Evolutionary conservation across 2,329 filamentous ascomycete genomes (phyloP), one percentile per base, ranked within the genome.

Genomic region (Epichloe scottii): DNA sequence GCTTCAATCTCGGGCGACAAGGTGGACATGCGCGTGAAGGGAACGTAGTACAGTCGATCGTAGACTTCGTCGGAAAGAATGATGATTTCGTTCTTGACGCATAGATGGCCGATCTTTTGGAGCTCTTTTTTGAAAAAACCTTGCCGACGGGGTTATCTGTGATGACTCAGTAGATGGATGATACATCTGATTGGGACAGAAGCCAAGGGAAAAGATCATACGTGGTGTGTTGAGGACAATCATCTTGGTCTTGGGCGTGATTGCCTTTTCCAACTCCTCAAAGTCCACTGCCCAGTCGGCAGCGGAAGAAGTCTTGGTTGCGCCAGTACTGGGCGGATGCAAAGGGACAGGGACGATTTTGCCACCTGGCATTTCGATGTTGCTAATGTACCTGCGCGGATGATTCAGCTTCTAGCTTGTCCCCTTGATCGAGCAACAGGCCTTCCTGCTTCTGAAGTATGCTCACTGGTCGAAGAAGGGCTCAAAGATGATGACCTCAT

Each of bases 401-500:
- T 15, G 33, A 37, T 34, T 34, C 17, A 49, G 34, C 11, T 8
- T 11, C 7, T 33, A 6, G 1, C 2, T 34, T 19, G 12, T 34
- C 17, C 10, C 40, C 14, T 12, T 8, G 15, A 10, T 26, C 10
- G 23, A 44, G 30, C 19, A n/a, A 5, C 4, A 17, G 15, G 8
- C 19, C 15, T 21, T 21, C 33, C 14, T 15, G 19, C 17, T 26
- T 21, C 12, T 6, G 10, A 14, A 2, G 11, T 5, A 14, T n/a
- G 58, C 63, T 52, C 48, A 87, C 82, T 98, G 93, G 69, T 98
- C 93, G 66, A 97, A 98, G 71, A 96, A 98, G 11, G 93, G 93
- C 72, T 98, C 93, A 66, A 98, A 96, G 51, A 98, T 79, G 58
- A 98, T 96, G 57, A 96, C 93, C 68, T 98, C 93, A 63, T 98